Evolutionary conservation across 2,329 filamentous ascomycete species (phyloP), one percentile per base, ranked within the genome.

Genomic region (Pleurostoma richardsiae): DNA sequence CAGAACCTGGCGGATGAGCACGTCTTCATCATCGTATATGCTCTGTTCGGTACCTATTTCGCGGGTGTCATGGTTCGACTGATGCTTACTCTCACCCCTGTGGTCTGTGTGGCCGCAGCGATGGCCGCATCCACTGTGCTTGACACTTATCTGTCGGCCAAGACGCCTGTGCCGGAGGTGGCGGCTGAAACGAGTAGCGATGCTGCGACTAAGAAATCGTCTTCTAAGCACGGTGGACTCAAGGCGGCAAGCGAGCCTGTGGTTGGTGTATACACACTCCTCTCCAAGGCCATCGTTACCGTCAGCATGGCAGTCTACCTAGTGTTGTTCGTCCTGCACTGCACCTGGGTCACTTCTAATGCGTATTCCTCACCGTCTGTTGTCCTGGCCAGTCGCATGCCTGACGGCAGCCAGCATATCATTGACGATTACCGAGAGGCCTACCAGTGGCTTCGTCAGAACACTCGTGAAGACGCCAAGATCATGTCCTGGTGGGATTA

Each of bases 401-500:
- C 92, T 2, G 94, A 99, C 62, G 94, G 95, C 52, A 94, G 85
- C 65, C 92, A 97, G 65, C 91, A 95, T 71, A 99, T 99, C 65
- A 99, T 99, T 60, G 94, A 99, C 63, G 94, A 99, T 68, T 99
- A 99, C 73, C 87, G 94, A 63, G 94, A 99, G 78, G 94, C 94
- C 2, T 99, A 99, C 73, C 95, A 99, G 73, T 99, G 94, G 94
- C 84, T 99, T 43, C 88, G 94, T 53, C 94, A 99, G 70, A 99
- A 99, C 75, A 99, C 95, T 7, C 79, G 86, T 50, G 81, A 92
- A 56, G 88, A 96, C 59, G 91, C 95, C 63, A 99, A 97, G 79
- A 87, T 99, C 64, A 97, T 97, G 92, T 94, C 91, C 2, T 99
- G 94, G 94, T 99, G 94, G 94, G 94, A 99, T 66, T 99, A 99